Evolutionary conservation across 2,329 filamentous ascomycete species (phyloP).

Genomic region (Mariannaea sp.): DNA sequence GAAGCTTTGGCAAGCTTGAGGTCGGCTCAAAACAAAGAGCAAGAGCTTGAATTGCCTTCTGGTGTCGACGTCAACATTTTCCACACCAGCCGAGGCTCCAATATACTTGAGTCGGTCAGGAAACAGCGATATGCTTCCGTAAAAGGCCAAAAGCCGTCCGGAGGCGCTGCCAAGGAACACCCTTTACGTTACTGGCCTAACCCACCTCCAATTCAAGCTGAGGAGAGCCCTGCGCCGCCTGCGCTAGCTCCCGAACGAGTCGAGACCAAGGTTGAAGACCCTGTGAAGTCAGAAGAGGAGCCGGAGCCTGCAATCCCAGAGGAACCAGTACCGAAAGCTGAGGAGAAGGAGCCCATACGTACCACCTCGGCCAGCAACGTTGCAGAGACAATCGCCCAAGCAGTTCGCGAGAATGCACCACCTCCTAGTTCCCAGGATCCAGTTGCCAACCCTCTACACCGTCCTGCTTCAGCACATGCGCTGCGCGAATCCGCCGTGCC

Average conservation of each 20-base stretch:
- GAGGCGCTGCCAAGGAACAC: constrained; percentile 42
- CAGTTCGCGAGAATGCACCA: constrained; percentile 25
- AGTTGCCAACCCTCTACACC: constrained; percentile 20
- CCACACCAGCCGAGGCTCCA: constrained; percentile 51
- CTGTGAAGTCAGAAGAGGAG: background rate
- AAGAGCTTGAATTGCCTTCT: constrained; percentile 44
- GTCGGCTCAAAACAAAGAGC: constrained; percentile 23
- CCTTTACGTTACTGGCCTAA: constrained; percentile 45
- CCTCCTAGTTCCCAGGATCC: constrained; percentile 38
- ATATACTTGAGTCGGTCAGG: constrained; percentile 47
- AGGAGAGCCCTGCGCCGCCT: constrained; percentile 6
- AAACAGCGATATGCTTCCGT: constrained; percentile 31
- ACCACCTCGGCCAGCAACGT: constrained; percentile 2
- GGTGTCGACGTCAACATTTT: constrained; percentile 55
- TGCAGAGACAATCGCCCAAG: constrained; percentile 8
- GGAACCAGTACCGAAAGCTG: constrained; percentile 1
- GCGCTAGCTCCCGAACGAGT: constrained; percentile 9
- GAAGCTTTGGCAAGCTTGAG: constrained; percentile 19
- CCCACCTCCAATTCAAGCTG: constrained; percentile 29
- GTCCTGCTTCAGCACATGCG: constrained; percentile 56
- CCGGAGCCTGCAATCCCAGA: too few species aligned
- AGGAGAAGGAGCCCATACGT: background rate
- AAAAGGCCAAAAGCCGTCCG: constrained; percentile 14
- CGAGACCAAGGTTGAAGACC: constrained; percentile 1
- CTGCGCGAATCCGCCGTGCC: constrained; percentile 91